These are phyloP conservation scores for Panicum hallii DNA, from an alignment of 202 grass and related monocot genomes.

Conservation along the genomic window DNA sequence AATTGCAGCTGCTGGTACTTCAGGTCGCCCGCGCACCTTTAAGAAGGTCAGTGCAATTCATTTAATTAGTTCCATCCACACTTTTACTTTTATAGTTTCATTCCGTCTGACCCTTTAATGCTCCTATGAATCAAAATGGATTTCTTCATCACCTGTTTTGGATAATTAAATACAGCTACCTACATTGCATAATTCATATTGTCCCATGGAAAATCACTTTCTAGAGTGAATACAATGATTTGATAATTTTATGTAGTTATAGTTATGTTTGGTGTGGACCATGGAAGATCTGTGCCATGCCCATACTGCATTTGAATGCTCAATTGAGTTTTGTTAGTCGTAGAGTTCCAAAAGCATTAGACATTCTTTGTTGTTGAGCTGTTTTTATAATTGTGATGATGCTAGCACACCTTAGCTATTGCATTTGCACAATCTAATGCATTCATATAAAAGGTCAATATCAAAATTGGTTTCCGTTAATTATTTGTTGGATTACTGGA, in stretches of 20 bases:
- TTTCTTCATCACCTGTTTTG: neutral
- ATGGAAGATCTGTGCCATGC: neutral
- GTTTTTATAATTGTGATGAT: constrained; percentile 10
- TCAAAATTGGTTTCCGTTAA: neutral
- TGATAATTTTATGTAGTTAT: constrained; percentile 1
- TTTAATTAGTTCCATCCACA: constrained; percentile 5
- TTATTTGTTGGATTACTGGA: neutral
- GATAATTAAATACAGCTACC: no score
- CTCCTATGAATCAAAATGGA: neutral
- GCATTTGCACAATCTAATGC: constrained; percentile 15
- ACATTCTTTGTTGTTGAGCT: neutral
- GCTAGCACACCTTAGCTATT: neutral
- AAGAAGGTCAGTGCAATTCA: constrained; percentile 64
- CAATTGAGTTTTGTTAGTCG: neutral
- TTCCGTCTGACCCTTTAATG: neutral
- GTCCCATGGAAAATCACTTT: no score
- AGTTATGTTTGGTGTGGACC: neutral
- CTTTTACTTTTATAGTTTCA: neutral
- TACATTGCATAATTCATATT: no score
- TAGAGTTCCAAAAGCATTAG: neutral
- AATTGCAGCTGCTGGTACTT: constrained; percentile 85
- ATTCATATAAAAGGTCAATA: constrained; percentile 1
- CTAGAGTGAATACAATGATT: neutral
- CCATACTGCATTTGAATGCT: neutral
- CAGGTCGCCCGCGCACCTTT: constrained; percentile 82